Evolutionary conservation across 2,329 filamentous ascomycete genomes (phyloP).

Genomic region (Fusarium metavorans): DNA sequence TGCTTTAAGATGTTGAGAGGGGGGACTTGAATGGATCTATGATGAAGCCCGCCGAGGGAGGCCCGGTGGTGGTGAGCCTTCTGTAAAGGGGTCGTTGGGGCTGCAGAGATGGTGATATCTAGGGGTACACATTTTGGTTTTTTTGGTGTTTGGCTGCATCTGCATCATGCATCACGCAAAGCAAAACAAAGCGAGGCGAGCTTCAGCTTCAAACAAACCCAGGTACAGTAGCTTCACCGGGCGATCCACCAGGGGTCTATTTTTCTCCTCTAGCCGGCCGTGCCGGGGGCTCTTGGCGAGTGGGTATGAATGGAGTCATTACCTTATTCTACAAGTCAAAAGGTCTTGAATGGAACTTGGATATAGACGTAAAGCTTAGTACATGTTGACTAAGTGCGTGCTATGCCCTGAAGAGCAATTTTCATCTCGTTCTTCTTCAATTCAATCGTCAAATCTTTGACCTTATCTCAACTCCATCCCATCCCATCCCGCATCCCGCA

Average conservation of each 20-base stretch:
- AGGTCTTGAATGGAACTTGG: not conserved
- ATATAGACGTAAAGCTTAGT: not conserved
- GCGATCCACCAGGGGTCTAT: not conserved
- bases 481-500: not conserved
- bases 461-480: not conserved
- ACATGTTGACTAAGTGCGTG: not conserved
- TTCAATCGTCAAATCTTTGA: not conserved
- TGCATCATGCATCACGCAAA: constrained; percentile 1
- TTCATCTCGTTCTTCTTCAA: not conserved
- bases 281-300: not conserved
- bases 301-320: not conserved
- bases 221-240: not conserved
- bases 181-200: not conserved
- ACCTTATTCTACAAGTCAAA: not conserved
- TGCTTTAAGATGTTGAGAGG: not conserved
- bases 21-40: not conserved
- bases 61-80: not conserved
- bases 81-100: not conserved
- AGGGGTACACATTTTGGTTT: not conserved
- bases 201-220: not conserved
- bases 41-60: not conserved
- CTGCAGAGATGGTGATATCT: not conserved
- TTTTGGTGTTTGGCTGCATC: not conserved
- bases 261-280: not conserved
- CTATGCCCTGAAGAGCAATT: not conserved